Percentiles rank a stretch among this genome's conserved stretches.
phyloP scores from a whole-genome alignment of 805 yeast genomes.

The Cephaloascus fragrans region DNA sequence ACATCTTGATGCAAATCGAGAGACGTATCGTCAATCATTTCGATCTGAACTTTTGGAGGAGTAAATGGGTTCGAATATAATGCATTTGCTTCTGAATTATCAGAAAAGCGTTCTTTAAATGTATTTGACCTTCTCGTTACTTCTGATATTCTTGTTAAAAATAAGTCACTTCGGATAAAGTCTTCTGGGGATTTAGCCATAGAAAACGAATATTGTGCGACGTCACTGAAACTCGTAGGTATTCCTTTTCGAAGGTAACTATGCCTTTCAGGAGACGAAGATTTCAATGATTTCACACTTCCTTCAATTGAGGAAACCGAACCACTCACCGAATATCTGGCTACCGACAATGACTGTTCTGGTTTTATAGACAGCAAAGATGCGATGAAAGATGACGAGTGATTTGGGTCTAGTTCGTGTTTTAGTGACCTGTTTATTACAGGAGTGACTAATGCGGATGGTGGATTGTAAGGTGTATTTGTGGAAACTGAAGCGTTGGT shows the following conservation, averaged over 20 bases:
- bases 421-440: not conserved
- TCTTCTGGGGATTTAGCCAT: not conserved
- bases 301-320: constrained; percentile 5
- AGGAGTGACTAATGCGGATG: not conserved
- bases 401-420: not conserved
- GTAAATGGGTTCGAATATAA: constrained; percentile 5
- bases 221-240: constrained; percentile 4
- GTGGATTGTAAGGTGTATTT: constrained; percentile 33
- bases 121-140: not conserved
- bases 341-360: constrained; percentile 1
- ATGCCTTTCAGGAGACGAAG: constrained; percentile 17
- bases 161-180: not conserved
- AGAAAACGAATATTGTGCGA: not conserved
- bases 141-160: not conserved
- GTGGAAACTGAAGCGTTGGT: constrained; percentile 26
- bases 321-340: constrained; percentile 4
- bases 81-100: not conserved
- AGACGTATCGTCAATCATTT: constrained; percentile 33
- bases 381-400: not conserved
- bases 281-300: constrained; percentile 12
- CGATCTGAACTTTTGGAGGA: constrained; percentile 26
- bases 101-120: too few species aligned
- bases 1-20: constrained; percentile 35
- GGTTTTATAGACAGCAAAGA: constrained; percentile 1
- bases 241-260: constrained; percentile 11